Percentiles rank a stretch among this genome's conserved stretches.
Conservation (phyloP, 805 yeast genomes). For the Zygosaccharomyces rouxii region DNA sequence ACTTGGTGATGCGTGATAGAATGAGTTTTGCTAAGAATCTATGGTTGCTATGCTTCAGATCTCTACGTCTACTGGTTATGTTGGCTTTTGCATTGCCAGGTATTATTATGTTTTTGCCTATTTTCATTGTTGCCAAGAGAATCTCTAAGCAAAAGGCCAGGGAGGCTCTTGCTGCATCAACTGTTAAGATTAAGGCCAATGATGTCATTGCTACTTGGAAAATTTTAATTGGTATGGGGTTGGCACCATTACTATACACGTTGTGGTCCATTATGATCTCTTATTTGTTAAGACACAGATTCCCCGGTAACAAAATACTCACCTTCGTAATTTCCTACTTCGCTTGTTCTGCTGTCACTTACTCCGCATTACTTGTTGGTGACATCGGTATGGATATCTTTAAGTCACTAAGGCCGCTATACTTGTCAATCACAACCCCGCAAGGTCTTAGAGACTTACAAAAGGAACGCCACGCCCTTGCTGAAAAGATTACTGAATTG, state of each 20-base stretch:
- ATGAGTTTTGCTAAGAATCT: slow-evolving; percentile 47
- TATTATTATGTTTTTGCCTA: slow-evolving; percentile 79
- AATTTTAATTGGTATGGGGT: slow-evolving; percentile 78
- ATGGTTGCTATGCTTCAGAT: slow-evolving; percentile 53
- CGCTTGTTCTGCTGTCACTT: slow-evolving; percentile 70
- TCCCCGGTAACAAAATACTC: slow-evolving; percentile 33
- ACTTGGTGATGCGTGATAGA: slow-evolving; percentile 48
- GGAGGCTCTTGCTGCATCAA: slow-evolving; percentile 77
- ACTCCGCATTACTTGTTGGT: slow-evolving; percentile 86
- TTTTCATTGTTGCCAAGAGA: slow-evolving; percentile 69
- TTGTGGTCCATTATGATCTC: slow-evolving; percentile 67
- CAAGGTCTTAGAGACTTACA: slow-evolving; percentile 56
- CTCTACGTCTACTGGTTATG: slow-evolving; percentile 51
- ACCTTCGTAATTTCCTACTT: slow-evolving; percentile 53
- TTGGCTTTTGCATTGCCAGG: slow-evolving; percentile 79
- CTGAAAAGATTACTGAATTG: slow-evolving; percentile 68
- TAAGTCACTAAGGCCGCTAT: slow-evolving; percentile 78
- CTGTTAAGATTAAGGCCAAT: slow-evolving; percentile 85
- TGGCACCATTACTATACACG: slow-evolving; percentile 82
- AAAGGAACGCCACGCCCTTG: slow-evolving; percentile 54
- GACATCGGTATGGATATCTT: slow-evolving; percentile 89
- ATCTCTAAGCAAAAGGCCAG: slow-evolving; percentile 70
- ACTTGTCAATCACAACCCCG: slow-evolving; percentile 58
- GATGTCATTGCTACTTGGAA: slow-evolving; percentile 99
- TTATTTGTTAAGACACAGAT: slow-evolving; percentile 33